Conservation (phyloP, 176 grass and related monocot species). For the Urochloa ruziziensis region DNA sequence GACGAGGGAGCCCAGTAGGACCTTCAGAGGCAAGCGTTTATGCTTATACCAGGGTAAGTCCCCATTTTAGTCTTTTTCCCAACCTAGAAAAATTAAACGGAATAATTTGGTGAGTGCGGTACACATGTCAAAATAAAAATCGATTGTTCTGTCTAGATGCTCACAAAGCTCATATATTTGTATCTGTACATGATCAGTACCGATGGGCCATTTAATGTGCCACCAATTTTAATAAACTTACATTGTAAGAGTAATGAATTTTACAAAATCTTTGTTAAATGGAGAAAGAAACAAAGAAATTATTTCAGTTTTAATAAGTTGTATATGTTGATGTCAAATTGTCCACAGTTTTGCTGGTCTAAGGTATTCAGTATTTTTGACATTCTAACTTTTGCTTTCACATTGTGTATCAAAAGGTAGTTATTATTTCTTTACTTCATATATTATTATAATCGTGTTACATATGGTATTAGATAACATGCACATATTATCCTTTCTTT, state of each 20-base stretch:
- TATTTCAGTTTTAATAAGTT: not conserved
- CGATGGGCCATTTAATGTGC: not conserved
- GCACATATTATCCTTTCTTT: not conserved
- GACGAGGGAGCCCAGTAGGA: constrained; percentile 75
- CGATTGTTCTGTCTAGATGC: not conserved
- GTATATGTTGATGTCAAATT: not conserved
- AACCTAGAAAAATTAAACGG: not conserved
- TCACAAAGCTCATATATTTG: not conserved
- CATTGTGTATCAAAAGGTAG: not conserved
- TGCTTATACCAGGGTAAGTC: constrained; percentile 89
- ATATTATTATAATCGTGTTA: not conserved
- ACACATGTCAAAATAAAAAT: not conserved
- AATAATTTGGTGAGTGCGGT: not conserved
- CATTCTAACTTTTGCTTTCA: not conserved
- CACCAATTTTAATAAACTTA: not conserved
- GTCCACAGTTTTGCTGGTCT: not conserved
- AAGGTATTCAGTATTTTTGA: not conserved
- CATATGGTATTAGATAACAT: not conserved
- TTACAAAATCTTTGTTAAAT: not conserved
- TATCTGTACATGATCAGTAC: constrained; percentile 1
- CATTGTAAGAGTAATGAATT: not conserved
- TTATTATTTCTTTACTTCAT: not conserved
- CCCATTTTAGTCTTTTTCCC: not conserved
- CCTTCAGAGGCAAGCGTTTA: constrained; percentile 93
- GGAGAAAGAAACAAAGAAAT: not conserved